Evolutionary conservation across 1,284 basidiomycete genomes (phyloP).

Genomic region (Omphalotus olearius): DNA sequence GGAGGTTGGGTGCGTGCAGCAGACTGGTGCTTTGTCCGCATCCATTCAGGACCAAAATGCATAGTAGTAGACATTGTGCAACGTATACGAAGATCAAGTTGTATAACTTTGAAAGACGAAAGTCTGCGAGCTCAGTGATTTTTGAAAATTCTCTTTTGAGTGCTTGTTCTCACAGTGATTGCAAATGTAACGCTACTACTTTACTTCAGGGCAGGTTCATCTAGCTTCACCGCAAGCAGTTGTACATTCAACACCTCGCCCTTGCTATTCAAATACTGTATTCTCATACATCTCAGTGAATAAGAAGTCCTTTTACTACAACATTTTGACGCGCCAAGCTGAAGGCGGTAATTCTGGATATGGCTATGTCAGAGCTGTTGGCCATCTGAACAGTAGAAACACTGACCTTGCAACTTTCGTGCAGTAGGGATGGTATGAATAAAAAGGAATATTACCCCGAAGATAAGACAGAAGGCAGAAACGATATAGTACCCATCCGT

Average conservation of each 20-base stretch:
- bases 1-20: conserved; percentile 51
- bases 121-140: conserved; percentile 17
- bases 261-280: background rate
- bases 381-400: conserved; percentile 1
- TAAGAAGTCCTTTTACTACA: conserved; percentile 19
- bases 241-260: background rate
- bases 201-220: conserved; percentile 26
- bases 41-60: conserved; percentile 89
- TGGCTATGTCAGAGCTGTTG: conserved; percentile 9
- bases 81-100: conserved; percentile 16
- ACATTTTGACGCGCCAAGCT: conserved; percentile 56
- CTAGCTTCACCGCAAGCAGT: background rate
- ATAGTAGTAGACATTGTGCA: conserved; percentile 69
- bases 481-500: conserved; percentile 93
- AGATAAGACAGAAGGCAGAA: conserved; percentile 71
- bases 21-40: conserved; percentile 71
- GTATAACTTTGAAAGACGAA: conserved; percentile 20
- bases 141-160: conserved; percentile 27
- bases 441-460: conserved; percentile 73
- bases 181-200: background rate
- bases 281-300: background rate
- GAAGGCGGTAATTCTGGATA: conserved; percentile 51
- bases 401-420: conserved; percentile 79
- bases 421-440: conserved; percentile 84
- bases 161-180: conserved; percentile 14